These are phyloP conservation scores for Aleurites moluccanus DNA, from an alignment of 441 rosid species.

Conservation along the genomic window DNA sequence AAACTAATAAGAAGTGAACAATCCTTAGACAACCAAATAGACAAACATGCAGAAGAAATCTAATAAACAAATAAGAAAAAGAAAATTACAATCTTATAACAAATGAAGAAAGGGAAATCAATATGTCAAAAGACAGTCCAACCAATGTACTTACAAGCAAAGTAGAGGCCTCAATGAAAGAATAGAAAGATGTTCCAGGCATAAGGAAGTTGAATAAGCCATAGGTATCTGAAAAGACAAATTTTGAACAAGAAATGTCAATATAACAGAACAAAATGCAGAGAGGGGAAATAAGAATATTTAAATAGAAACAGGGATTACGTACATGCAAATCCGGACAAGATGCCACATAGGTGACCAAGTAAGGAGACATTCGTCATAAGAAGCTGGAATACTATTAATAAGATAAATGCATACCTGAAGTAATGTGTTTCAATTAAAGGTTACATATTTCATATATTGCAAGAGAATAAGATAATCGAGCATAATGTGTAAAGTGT, in stretches of 20 bases:
- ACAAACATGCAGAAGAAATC: constrained; percentile 14
- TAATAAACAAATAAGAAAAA: neutral
- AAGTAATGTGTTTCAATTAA: constrained; percentile 23
- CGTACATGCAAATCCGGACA: constrained; percentile 94
- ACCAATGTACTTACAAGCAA: constrained; percentile 65
- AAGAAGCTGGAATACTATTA: constrained; percentile 77
- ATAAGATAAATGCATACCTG: constrained; percentile 87
- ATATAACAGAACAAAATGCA: constrained; percentile 1
- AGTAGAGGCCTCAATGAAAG: constrained; percentile 73
- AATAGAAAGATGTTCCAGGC: constrained; percentile 80
- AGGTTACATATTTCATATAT: constrained; percentile 22
- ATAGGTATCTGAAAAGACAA: constrained; percentile 56
- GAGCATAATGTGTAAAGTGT: neutral
- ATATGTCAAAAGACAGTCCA: constrained; percentile 10
- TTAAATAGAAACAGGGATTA: constrained; percentile 18
- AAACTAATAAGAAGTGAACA: neutral
- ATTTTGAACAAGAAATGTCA: neutral
- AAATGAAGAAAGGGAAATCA: constrained; percentile 7
- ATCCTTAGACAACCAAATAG: neutral
- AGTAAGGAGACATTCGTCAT: constrained; percentile 93
- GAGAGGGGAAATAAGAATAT: constrained; percentile 11
- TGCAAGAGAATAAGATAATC: constrained; percentile 8
- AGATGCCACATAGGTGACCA: constrained; percentile 93
- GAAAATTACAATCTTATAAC: neutral
- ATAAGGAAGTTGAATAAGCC: constrained; percentile 78